Conservation (phyloP, 495 filamentous ascomycete genomes). For the Neurospora africana region DNA sequence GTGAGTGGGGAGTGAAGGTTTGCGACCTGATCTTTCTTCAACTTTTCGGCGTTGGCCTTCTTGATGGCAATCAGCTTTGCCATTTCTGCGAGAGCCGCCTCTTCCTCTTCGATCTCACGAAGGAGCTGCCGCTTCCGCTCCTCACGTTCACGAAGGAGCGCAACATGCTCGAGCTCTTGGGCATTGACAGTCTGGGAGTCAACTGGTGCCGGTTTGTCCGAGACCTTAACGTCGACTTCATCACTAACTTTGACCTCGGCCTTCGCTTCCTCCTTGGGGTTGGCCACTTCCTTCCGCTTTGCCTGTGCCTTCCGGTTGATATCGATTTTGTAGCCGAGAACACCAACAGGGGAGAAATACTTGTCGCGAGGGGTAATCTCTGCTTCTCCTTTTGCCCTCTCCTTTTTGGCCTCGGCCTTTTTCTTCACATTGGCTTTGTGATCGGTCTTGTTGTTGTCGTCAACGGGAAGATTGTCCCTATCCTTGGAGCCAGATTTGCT, state of each 20-base stretch:
- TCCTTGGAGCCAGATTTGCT: constrained; percentile 74
- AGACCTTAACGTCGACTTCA: not conserved
- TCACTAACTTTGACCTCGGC: not conserved
- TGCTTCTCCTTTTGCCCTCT: too few species aligned
- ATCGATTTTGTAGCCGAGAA: constrained; percentile 36
- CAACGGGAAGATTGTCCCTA: constrained; percentile 67
- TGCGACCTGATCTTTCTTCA: not conserved
- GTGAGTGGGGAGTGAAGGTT: too few species aligned
- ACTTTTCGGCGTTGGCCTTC: not conserved
- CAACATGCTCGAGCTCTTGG: not conserved
- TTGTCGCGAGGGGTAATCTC: constrained; percentile 30
- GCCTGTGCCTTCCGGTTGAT: constrained; percentile 17
- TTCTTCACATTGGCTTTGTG: constrained; percentile 25
- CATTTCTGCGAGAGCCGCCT: not conserved
- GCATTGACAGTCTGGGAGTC: not conserved
- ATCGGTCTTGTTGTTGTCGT: constrained; percentile 43
- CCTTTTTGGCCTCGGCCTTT: not conserved
- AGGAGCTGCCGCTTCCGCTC: not conserved
- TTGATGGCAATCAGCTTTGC: not conserved
- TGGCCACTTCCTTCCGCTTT: not conserved
- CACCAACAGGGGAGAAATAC: constrained; percentile 31
- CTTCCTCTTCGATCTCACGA: not conserved
- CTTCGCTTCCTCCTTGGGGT: not conserved
- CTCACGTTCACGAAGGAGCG: not conserved
- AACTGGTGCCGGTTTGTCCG: not conserved